These are phyloP conservation scores for Paratrimastix pyriformis DNA, from an alignment of 78 protist genomes.

Conservation along the genomic window DNA sequence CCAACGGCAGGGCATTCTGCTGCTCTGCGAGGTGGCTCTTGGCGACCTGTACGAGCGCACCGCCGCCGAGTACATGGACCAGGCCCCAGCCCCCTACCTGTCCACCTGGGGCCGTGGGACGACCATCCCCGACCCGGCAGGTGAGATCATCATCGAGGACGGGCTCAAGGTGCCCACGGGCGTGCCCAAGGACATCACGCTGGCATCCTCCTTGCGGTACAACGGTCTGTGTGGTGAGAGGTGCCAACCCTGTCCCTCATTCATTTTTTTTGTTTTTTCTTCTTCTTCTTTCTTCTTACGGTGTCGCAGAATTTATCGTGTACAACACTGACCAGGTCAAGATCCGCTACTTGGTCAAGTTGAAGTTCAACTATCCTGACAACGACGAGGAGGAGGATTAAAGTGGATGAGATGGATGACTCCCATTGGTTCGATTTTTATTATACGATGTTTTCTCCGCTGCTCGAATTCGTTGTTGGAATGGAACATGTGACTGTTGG, in stretches of 20 bases:
- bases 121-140: constrained; percentile 9
- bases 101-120: constrained; percentile 39
- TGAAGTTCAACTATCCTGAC: no score
- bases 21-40: constrained; percentile 36
- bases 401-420: no score
- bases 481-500: no score
- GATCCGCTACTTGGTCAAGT: constrained; percentile 24
- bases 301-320: constrained; percentile 63
- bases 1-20: neutral
- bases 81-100: constrained; percentile 19
- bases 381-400: no score
- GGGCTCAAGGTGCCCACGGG: constrained; percentile 38
- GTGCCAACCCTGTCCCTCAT: no score
- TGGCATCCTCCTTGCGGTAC: neutral
- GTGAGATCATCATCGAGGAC: neutral
- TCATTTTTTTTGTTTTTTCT: no score
- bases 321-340: constrained; percentile 47
- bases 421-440: no score
- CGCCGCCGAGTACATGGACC: constrained; percentile 9
- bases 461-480: no score
- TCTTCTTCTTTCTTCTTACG: no score
- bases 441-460: no score
- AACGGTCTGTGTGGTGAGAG: no score
- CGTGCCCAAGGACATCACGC: neutral
- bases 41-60: constrained; percentile 18